Conservation (phyloP, 1,284 basidiomycete species). For the Rhodotorula sp. region DNA sequence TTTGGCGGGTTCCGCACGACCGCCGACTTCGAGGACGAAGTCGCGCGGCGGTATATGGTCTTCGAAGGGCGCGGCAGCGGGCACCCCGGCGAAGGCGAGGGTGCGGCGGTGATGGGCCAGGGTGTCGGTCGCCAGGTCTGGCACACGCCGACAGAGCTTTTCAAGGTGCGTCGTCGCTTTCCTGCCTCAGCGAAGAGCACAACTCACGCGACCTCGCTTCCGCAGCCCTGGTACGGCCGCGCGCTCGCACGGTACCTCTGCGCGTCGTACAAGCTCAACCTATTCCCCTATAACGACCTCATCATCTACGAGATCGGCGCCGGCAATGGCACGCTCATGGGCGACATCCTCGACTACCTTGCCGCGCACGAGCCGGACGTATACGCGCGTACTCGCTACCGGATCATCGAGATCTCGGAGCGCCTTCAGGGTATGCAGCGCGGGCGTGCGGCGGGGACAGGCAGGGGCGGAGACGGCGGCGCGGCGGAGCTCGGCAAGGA, state of each 20-base stretch:
- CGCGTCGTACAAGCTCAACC: constrained; percentile 57
- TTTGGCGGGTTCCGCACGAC: constrained; percentile 70
- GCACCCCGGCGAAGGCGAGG: constrained; percentile 56
- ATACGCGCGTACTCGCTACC: constrained; percentile 84
- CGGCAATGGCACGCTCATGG: constrained; percentile 91
- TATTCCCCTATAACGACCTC: constrained; percentile 90
- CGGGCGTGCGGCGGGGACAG: constrained; percentile 36
- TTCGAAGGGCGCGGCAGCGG: constrained; percentile 58
- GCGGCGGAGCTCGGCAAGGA: constrained; percentile 45
- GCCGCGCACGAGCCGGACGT: constrained; percentile 80
- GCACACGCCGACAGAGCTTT: constrained; percentile 98
- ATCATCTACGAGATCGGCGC: constrained; percentile 97
- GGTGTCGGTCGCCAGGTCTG: constrained; percentile 83
- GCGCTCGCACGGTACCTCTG: constrained; percentile 86
- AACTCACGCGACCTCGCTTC: neutral
- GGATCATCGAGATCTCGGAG: constrained; percentile 89
- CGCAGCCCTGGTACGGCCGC: constrained; percentile 88
- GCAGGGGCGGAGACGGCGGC: constrained; percentile 23
- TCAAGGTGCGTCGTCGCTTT: constrained; percentile 68
- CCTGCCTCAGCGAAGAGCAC: neutral
- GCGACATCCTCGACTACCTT: constrained; percentile 82
- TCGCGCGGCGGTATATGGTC: constrained; percentile 72
- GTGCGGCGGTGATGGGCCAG: neutral
- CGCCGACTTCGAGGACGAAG: constrained; percentile 75
- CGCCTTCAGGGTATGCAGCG: constrained; percentile 74